Percentiles rank a stretch among this genome's conserved stretches.
Conservation (phyloP, 768 basidiomycete genomes). For the Calocybe gangraenosa region DNA sequence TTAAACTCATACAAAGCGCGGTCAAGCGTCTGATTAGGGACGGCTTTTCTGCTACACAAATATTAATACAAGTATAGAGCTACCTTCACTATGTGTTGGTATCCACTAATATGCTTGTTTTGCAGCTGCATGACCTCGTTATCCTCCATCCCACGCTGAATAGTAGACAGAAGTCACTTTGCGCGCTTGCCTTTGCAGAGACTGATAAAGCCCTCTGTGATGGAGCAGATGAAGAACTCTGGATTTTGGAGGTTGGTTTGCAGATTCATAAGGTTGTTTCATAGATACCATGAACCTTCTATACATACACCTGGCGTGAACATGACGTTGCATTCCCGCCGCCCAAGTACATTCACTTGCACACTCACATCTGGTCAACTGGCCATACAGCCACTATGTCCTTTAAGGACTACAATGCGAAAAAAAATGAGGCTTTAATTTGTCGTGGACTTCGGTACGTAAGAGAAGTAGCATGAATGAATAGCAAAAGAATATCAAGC, state of each 20-base stretch:
- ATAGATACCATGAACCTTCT: slow-evolving; percentile 13
- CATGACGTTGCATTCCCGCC: not conserved
- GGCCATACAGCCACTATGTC: not conserved
- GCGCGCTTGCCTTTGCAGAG: slow-evolving; percentile 85
- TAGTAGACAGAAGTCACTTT: slow-evolving; percentile 74
- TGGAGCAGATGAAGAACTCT: slow-evolving; percentile 95
- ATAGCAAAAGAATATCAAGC: slow-evolving; percentile 17
- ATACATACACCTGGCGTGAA: not conserved
- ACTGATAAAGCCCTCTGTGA: slow-evolving; percentile 96
- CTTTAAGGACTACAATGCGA: not conserved
- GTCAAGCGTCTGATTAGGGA: slow-evolving; percentile 79
- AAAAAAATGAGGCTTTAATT: slow-evolving; percentile 13
- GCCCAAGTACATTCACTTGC: too few relatives aligned
- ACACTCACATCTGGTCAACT: not conserved
- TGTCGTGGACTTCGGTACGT: slow-evolving; percentile 9
- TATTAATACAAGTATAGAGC: slow-evolving; percentile 72
- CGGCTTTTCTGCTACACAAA: slow-evolving; percentile 90
- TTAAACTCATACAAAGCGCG: slow-evolving; percentile 60
- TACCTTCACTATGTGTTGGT: not conserved
- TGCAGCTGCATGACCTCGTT: slow-evolving; percentile 86
- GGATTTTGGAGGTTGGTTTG: slow-evolving; percentile 87
- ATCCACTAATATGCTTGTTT: slow-evolving; percentile 3
- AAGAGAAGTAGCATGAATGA: slow-evolving; percentile 19
- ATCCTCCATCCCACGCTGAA: slow-evolving; percentile 79
- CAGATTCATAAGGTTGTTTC: slow-evolving; percentile 65